These are phyloP conservation scores for Cymbidium sinense DNA, from an alignment of 106 monocot genomes.

Conservation along the genomic window DNA sequence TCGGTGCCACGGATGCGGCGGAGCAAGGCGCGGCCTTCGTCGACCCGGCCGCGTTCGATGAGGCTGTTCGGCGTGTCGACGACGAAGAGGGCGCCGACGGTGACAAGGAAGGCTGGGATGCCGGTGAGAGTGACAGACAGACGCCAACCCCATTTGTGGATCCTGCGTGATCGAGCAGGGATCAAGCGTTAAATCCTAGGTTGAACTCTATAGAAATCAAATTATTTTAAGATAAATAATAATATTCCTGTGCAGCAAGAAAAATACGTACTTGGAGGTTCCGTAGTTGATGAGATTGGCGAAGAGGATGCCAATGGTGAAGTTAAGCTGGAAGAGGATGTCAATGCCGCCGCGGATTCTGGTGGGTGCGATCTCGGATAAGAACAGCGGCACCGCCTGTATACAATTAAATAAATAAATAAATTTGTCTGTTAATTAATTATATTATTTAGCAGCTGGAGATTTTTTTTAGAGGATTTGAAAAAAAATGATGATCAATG, in stretches of 20 bases:
- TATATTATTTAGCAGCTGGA: no score
- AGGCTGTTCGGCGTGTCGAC: not conserved
- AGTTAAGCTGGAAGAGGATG: slow-evolving; percentile 26
- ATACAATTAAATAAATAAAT: no score
- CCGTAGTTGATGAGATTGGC: not conserved
- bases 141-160: not conserved
- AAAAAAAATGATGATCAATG: no score
- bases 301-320: slow-evolving; percentile 10
- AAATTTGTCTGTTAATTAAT: no score
- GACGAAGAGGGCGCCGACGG: not conserved
- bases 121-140: slow-evolving; percentile 7
- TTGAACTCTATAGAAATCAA: no score
- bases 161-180: no score
- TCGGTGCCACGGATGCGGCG: slow-evolving; percentile 47
- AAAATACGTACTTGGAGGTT: not conserved
- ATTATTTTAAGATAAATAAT: no score
- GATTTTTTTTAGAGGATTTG: no score
- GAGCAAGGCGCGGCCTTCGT: slow-evolving; percentile 59
- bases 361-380: slow-evolving; percentile 11
- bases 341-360: not conserved
- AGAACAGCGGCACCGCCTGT: slow-evolving; percentile 28
- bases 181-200: no score
- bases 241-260: no score
- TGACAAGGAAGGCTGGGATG: not conserved
- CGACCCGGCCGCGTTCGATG: slow-evolving; percentile 63